Evolutionary conservation across 768 basidiomycete species (phyloP).

Genomic region (Boletus sp.): DNA sequence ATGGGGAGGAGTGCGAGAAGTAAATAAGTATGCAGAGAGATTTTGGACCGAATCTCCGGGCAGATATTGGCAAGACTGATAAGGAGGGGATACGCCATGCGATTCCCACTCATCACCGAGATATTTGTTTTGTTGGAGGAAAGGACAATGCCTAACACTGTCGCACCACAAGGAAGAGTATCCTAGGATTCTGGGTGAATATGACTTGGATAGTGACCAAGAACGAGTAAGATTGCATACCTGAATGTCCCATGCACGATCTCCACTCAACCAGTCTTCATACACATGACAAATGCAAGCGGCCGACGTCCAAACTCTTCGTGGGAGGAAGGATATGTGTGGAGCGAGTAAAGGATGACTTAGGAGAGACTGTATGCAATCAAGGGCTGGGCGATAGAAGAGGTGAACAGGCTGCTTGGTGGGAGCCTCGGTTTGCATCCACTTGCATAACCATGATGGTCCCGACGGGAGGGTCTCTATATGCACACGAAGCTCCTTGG

Average conservation of each 20-base stretch:
- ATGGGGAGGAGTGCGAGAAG: constrained; percentile 19
- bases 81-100: not conserved
- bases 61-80: not conserved
- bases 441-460: not conserved
- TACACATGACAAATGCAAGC: constrained; percentile 13
- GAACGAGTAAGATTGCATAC: constrained; percentile 1
- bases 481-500: not conserved
- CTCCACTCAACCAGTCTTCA: constrained; percentile 2
- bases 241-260: constrained; percentile 29
- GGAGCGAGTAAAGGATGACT: constrained; percentile 24
- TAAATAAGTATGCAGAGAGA: constrained; percentile 6
- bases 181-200: not conserved
- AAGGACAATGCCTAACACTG: not conserved
- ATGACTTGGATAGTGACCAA: not conserved
- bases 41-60: not conserved
- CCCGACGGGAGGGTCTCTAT: not conserved
- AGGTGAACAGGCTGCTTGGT: constrained; percentile 27
- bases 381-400: constrained; percentile 28
- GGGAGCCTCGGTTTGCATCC: not conserved
- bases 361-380: constrained; percentile 31
- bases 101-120: not conserved
- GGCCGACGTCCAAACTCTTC: constrained; percentile 11
- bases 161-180: not conserved
- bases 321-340: constrained; percentile 22
- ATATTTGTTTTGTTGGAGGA: not conserved